phyloP scores from a whole-genome alignment of 306 rosid genomes.

The Prunus davidiana region DNA sequence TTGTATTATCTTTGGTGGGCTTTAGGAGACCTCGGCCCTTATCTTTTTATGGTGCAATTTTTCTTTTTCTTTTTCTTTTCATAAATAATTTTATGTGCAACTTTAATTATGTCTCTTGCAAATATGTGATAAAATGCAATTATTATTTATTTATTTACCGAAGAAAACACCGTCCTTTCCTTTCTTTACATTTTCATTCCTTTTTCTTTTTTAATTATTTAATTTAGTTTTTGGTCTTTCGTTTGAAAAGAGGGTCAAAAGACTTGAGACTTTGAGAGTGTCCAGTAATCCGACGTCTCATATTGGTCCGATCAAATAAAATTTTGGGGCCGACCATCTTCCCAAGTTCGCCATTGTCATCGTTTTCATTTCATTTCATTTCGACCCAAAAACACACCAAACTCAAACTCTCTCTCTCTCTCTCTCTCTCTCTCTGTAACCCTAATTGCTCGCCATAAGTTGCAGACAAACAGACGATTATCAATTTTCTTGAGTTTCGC shows the following conservation, averaged over 20 bases:
- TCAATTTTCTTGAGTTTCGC: conserved; percentile 2
- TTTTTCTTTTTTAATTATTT: neutral
- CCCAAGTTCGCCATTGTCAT: neutral
- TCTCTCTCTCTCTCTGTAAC: neutral
- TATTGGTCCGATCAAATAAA: neutral
- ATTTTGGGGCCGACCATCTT: neutral
- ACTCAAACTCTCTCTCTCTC: neutral
- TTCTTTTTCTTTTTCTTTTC: no score
- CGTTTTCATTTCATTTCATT: neutral
- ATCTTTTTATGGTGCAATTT: no score
- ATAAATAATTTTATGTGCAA: no score
- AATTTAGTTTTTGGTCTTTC: neutral
- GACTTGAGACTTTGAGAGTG: neutral
- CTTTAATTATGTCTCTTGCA: neutral
- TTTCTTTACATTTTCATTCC: neutral
- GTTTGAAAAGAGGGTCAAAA: neutral
- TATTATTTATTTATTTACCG: neutral
- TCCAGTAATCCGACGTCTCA: neutral
- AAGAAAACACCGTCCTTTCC: neutral
- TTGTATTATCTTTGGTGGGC: no score
- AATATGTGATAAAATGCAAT: no score
- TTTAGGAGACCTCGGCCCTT: no score
- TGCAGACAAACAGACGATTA: neutral
- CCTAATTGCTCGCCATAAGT: neutral
- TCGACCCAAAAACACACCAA: neutral